Evolutionary conservation across 2,329 filamentous ascomycete genomes (phyloP).

Genomic region (Cyphellophora europaea): DNA sequence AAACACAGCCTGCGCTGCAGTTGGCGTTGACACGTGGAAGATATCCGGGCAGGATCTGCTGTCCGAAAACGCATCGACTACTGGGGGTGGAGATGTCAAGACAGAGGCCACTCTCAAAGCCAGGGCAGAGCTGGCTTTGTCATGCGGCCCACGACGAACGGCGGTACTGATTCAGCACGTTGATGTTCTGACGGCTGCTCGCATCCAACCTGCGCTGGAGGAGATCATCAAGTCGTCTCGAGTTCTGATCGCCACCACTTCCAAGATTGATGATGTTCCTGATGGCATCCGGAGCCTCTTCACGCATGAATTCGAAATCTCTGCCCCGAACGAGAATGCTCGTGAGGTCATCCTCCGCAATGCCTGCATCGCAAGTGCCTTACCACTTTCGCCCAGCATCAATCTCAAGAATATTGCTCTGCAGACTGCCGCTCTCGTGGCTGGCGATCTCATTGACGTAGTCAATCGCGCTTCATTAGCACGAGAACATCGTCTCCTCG

Average conservation of each 20-base stretch:
- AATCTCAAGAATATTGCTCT: conserved; percentile 78
- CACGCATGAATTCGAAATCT: conserved; percentile 91
- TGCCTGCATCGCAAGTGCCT: conserved; percentile 65
- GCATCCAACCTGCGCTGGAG: conserved; percentile 76
- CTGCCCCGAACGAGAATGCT: conserved; percentile 83
- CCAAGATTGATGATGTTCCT: conserved; percentile 87
- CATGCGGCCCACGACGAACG: conserved; percentile 76
- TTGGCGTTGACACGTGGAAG: conserved; percentile 79
- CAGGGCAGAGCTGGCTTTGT: conserved; percentile 77
- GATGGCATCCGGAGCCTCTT: conserved; percentile 85
- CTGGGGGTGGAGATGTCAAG: conserved; percentile 82
- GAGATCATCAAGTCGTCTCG: conserved; percentile 71
- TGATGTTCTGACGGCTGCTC: conserved; percentile 81
- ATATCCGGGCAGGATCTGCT: conserved; percentile 91
- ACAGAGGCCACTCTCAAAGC: conserved; percentile 85
- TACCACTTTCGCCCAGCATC: conserved; percentile 72
- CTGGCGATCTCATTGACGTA: conserved; percentile 87
- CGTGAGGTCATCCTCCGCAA: conserved; percentile 76
- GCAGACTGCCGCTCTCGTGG: conserved; percentile 91
- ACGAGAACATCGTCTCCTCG: conserved; percentile 64
- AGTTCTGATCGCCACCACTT: conserved; percentile 86
- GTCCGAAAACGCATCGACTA: conserved; percentile 64
- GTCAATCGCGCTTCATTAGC: conserved; percentile 81
- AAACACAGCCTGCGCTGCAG: conserved; percentile 68
- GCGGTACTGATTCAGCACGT: conserved; percentile 81